These are phyloP conservation scores for Tolypocladium cylindrosporum DNA, from an alignment of 2,329 filamentous ascomycete genomes.

Conservation along the genomic window DNA sequence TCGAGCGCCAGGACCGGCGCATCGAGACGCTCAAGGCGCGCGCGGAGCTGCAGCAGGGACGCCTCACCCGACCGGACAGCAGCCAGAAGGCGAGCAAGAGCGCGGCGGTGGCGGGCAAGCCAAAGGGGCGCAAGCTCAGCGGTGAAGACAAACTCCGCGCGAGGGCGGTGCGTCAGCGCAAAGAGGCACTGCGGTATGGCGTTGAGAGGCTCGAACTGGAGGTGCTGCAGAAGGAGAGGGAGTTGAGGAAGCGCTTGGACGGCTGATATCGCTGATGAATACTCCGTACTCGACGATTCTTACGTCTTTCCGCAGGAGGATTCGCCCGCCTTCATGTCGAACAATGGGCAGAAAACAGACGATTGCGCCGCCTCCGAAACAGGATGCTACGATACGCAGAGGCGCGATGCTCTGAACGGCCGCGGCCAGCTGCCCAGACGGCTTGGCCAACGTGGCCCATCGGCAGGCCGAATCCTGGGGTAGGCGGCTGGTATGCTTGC, in stretches of 20 bases:
- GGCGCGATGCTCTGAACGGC: not conserved
- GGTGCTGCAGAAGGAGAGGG: conserved; percentile 63
- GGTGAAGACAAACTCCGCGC: conserved; percentile 40
- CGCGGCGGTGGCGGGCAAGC: conserved; percentile 5
- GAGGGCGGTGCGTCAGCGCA: conserved; percentile 63
- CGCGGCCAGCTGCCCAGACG: not conserved
- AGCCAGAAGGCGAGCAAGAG: conserved; percentile 5
- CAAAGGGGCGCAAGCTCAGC: conserved; percentile 34
- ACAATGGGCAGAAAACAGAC: not conserved
- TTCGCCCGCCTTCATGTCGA: not conserved
- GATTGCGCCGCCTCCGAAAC: not conserved
- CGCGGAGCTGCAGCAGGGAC: conserved; percentile 72
- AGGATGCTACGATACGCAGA: not conserved
- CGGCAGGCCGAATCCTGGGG: conserved; percentile 9
- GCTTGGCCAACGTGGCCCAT: conserved; percentile 3
- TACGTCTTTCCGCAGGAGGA: not conserved
- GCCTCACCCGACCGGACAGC: conserved; percentile 26
- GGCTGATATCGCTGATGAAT: not conserved
- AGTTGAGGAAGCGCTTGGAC: conserved; percentile 39
- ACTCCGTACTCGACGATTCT: not conserved
- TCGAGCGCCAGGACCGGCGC: conserved; percentile 72
- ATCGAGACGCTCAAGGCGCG: conserved; percentile 78
- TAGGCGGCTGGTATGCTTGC: not conserved
- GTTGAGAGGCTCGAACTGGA: conserved; percentile 80
- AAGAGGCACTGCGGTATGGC: conserved; percentile 76